Evolutionary conservation across 1,139 yeast genomes (phyloP), one percentile per base, ranked within the genome.

Genomic region (Tardiomyces depauwii): DNA sequence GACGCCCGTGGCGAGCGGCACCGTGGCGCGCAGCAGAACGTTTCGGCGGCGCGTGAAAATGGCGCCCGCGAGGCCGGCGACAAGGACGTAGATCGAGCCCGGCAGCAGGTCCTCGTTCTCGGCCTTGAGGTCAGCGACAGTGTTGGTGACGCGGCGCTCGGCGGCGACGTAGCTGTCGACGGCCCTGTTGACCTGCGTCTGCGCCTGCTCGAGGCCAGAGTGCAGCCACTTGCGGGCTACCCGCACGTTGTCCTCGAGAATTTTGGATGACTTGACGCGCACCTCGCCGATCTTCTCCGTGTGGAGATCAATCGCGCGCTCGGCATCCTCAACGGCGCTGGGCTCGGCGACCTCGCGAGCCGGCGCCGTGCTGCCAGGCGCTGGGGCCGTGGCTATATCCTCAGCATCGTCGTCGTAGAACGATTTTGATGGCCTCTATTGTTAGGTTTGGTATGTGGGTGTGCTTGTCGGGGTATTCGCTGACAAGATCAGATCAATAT

Each of bases 21-120:
- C 71, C 0, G 77, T 53, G 2, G 74, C 66, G 57, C 82, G 79
- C 14, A 85, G 62, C 3, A 82, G 46, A 13, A 82, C 50, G 43
- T 79, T 77, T 51, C 86, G 74, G 57, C 80, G 80, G 59, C 95
- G 86, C 2, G 95, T 78, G 44, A 84, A 62, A 44, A 91, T 80
- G 27, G 86, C 77, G 45, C 96, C 97, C 3, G 93, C 70, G 56
- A 88, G 72, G 2, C 79, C 72, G n/a, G 89, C 91, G 40, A 88
- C 77, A 12, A 78, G 59, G 25, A 86, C 72, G 59, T 85, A 88
- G 25, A 86, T 67, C 4, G 82, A 67, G 49, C 86, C 87, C 11
- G 96, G 95, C 42, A 84, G 69, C 45, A 89, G 66, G 50, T 80
- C 85, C 64, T 88, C 97, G 45, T 75, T 69, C 53, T 74, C 79